A percentile compares a stretch with the other conserved stretches of the same genome.
Conservation (phyloP, 306 rosid species). For the Rosa lucieae region DNA sequence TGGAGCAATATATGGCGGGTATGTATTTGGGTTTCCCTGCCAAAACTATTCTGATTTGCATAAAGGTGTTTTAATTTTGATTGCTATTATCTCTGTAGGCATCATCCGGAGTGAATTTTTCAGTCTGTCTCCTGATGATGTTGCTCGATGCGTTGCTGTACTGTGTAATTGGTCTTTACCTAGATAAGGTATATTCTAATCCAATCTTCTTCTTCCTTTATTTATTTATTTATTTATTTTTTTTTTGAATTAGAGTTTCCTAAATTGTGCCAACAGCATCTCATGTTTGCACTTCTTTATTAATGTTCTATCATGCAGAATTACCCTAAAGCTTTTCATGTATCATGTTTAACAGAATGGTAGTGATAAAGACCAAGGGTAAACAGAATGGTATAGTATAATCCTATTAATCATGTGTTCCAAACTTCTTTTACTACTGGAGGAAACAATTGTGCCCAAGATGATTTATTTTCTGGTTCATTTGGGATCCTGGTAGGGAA, state of each 20-base stretch:
- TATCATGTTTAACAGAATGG: neutral
- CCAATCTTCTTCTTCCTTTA: neutral
- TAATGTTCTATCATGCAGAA: neutral
- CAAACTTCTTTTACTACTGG: neutral
- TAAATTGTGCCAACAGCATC: neutral
- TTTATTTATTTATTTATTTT: neutral
- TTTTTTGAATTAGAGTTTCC: neutral
- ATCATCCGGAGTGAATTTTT: slow-evolving; percentile 92
- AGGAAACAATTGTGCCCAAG: neutral
- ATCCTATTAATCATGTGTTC: neutral
- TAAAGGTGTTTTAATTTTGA: slow-evolving; percentile 19
- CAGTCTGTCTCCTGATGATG: slow-evolving; percentile 85
- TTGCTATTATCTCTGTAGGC: slow-evolving; percentile 48
- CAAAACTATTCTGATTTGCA: slow-evolving; percentile 11
- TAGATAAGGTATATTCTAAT: slow-evolving; percentile 71
- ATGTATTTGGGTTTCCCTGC: slow-evolving; percentile 11
- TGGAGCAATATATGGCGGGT: slow-evolving; percentile 98
- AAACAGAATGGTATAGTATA: neutral
- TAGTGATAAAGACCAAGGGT: neutral
- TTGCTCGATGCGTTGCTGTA: slow-evolving; percentile 76
- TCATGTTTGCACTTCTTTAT: neutral
- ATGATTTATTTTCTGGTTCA: neutral
- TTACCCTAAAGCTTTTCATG: neutral
- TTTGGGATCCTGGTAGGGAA: neutral
- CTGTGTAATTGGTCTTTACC: slow-evolving; percentile 82